Conservation (phyloP, 352 stramenopile species). For the Globisporangium uncinulatum region DNA sequence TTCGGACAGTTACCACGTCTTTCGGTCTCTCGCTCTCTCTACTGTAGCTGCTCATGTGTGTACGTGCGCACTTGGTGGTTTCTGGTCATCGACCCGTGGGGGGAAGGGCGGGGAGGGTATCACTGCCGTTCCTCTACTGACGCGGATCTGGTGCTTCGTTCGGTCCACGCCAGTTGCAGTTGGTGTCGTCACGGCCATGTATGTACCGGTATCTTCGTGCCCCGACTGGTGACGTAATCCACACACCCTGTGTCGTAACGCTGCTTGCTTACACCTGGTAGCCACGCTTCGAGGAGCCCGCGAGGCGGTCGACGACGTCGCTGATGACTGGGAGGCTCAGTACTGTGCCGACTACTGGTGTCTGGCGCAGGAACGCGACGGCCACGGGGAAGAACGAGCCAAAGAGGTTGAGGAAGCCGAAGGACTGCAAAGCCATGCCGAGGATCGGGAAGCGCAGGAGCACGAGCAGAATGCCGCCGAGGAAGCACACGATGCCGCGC, state of each 20-base stretch:
- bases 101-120: too few relatives aligned
- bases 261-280: slow-evolving; percentile 71
- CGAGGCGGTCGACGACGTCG: slow-evolving; percentile 78
- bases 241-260: background rate
- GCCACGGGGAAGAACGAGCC: slow-evolving; percentile 95
- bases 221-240: background rate
- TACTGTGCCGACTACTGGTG: slow-evolving; percentile 86
- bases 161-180: too few relatives aligned
- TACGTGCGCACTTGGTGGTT: too few relatives aligned
- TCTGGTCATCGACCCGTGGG: too few relatives aligned
- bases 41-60: too few relatives aligned
- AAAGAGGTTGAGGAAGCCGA: slow-evolving; percentile 95
- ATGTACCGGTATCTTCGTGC: too few relatives aligned
- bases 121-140: too few relatives aligned
- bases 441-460: slow-evolving; percentile 91
- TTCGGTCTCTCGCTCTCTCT: too few relatives aligned
- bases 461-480: slow-evolving; percentile 91
- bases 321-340: slow-evolving; percentile 83
- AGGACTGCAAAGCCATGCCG: slow-evolving; percentile 92
- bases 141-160: too few relatives aligned
- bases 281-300: slow-evolving; percentile 76
- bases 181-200: too few relatives aligned
- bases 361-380: slow-evolving; percentile 90
- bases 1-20: too few relatives aligned
- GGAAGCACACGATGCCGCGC: slow-evolving; percentile 92